Percentiles rank a stretch among this genome's conserved stretches.
Conservation (phyloP, 2,329 filamentous ascomycete genomes). For the Sarocladium strictum region DNA sequence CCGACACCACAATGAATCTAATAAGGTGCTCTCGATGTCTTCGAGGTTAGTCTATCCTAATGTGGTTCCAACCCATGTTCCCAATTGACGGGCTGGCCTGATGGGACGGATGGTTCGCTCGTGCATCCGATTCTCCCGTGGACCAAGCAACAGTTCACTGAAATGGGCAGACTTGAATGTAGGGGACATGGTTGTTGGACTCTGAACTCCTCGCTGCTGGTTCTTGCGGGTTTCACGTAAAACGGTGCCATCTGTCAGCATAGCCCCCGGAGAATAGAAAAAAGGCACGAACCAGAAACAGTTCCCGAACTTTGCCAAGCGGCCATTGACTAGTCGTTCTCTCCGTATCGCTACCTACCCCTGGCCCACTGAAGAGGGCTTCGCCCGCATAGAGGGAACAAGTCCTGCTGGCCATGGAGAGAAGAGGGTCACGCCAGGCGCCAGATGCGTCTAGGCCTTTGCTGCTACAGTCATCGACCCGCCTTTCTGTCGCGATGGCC, state of each 20-base stretch:
- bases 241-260: neutral
- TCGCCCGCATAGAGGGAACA: too few relatives aligned
- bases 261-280: neutral
- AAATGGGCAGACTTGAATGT: neutral
- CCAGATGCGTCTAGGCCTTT: slow-evolving; percentile 4
- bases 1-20: neutral
- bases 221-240: neutral
- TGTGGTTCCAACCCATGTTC: neutral
- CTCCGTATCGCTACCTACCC: neutral
- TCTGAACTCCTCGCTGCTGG: too few relatives aligned
- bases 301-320: neutral
- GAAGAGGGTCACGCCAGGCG: neutral
- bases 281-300: neutral
- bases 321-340: neutral
- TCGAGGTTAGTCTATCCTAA: neutral
- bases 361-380: neutral
- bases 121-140: neutral
- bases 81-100: neutral
- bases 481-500: neutral
- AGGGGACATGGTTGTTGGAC: neutral
- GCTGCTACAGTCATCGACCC: neutral
- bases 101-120: neutral
- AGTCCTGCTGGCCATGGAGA: neutral
- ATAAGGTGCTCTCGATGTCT: neutral
- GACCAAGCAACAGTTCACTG: neutral